Evolutionary conservation across 2,329 filamentous ascomycete species (phyloP), one percentile per base, ranked within the genome.

Genomic region (Elsinoe ampelina): DNA sequence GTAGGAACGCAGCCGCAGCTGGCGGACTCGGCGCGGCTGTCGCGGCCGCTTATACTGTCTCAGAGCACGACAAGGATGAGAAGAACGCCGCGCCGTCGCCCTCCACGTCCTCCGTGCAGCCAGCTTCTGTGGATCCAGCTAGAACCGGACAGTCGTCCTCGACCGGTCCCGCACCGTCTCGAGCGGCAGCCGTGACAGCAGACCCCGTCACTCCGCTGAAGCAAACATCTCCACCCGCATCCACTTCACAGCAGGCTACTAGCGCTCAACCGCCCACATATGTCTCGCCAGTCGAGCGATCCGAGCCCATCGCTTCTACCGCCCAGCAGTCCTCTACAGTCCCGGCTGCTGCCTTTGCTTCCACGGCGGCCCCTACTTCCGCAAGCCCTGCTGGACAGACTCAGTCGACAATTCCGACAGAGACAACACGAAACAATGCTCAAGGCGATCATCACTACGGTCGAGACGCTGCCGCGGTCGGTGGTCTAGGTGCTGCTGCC

Each of bases 11-110:
- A 32, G 67, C 66, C 13, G 32, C 68, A 26, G 65, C 61, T 48
- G 70, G 67, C 39, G 66, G 64, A 30, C 60, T 64, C n/a, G 66
- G 64, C 11, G 66, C 64, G 30, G 63, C 65, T 30, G 68, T 67
- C 7, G 64, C 66, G 41, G 67, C 66, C 48, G 69, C 65, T 0
- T 63, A 70, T 41, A 68, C 70, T 55, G 62, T 63, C 8, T 60
- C 59, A 1, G 62, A 68, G 54, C 68, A 71, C 41, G 63, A 63
- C 19, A 60, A 66, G 26, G 57, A 60, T 34, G 45, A 47, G 1
- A 43, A 54, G 5, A 35, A 11, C 10, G 8, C 45, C 5, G 26
- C 10, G 5, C 11, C 45, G 6, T 50, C 45, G 1, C 13, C 19
- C 6, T 38, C 19, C 11, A 30, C 13, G 34, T 19, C 11, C 42